Conservation (phyloP, 441 rosid species). For the Omphalea diandra region DNA sequence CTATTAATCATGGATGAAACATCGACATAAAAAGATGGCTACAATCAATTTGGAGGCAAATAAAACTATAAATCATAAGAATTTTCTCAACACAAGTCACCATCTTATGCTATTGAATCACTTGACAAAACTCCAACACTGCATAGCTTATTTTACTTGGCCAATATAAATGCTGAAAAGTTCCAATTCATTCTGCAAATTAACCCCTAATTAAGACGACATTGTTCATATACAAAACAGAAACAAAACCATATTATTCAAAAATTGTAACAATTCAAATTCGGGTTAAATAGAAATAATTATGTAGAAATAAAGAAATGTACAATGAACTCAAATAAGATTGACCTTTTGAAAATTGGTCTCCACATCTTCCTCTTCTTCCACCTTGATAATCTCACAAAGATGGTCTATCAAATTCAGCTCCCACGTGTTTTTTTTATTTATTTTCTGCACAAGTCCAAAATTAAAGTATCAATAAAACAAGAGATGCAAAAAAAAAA, state of each 20-base stretch:
- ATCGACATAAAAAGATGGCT: neutral
- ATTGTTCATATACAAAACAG: neutral
- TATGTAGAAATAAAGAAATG: neutral
- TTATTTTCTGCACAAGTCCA: conserved; percentile 64
- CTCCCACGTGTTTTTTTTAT: conserved; percentile 96
- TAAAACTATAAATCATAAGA: neutral
- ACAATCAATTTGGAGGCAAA: neutral
- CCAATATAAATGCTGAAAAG: neutral
- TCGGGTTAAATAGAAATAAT: neutral
- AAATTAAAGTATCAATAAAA: neutral
- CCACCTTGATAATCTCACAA: conserved; percentile 72
- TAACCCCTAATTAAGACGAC: neutral
- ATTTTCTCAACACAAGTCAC: neutral
- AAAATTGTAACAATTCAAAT: neutral
- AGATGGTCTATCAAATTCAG: conserved; percentile 88
- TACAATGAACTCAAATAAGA: neutral
- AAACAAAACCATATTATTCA: neutral
- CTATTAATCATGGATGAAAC: neutral
- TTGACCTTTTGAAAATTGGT: conserved; percentile 85
- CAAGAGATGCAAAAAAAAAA: neutral
- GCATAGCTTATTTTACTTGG: neutral
- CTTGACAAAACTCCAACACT: neutral
- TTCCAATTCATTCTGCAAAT: neutral
- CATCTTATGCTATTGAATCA: neutral
- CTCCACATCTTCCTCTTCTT: conserved; percentile 79